phyloP scores from a whole-genome alignment of 2,329 filamentous ascomycete species.

The Lojkania enalia region DNA sequence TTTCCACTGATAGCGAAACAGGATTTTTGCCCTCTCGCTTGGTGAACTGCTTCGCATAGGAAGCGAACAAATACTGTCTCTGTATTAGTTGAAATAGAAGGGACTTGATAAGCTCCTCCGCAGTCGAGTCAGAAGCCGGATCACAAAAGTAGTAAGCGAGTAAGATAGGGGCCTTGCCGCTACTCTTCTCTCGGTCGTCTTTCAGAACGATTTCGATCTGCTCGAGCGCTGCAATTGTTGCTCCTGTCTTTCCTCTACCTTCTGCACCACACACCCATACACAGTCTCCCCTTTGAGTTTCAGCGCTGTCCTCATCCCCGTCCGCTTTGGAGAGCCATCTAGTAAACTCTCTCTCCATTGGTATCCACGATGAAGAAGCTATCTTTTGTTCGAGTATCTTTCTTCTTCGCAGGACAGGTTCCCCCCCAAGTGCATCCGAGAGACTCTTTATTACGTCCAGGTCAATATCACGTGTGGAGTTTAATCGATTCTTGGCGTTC shows the following conservation, averaged over 20 bases:
- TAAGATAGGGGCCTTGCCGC: conserved; percentile 5
- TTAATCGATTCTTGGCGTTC: conserved; percentile 4
- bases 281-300: conserved; percentile 1
- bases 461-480: conserved; percentile 6
- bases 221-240: conserved; percentile 8
- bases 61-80: conserved; percentile 3
- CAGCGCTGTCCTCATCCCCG: not conserved
- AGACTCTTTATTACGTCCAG: conserved; percentile 1
- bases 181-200: not conserved
- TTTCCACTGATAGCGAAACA: conserved; percentile 3
- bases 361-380: conserved; percentile 5
- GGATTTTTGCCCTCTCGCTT: conserved; percentile 1
- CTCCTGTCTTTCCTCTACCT: conserved; percentile 11
- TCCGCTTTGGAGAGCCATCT: not conserved
- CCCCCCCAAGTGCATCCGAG: conserved; percentile 1
- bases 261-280: conserved; percentile 9
- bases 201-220: conserved; percentile 5
- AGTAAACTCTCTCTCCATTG: conserved; percentile 2
- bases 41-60: conserved; percentile 11
- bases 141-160: conserved; percentile 12
- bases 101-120: conserved; percentile 9
- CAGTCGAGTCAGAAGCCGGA: conserved; percentile 4
- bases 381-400: conserved; percentile 6
- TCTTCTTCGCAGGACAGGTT: not conserved
- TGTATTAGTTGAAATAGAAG: conserved; percentile 9